These are phyloP conservation scores for Linaria vulgaris DNA, from an alignment of 257 asterid genomes.

Conservation along the genomic window DNA sequence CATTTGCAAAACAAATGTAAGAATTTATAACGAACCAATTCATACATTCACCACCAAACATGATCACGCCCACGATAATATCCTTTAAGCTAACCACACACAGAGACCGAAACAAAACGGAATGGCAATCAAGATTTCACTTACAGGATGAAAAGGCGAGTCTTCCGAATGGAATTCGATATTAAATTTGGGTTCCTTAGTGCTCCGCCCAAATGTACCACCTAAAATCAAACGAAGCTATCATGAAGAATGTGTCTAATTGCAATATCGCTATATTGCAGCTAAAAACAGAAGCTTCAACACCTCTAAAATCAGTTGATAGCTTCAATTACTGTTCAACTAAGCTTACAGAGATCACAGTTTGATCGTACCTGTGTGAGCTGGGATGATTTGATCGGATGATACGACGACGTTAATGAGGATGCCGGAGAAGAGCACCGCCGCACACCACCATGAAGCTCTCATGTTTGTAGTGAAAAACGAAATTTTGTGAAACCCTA, in stretches of 20 bases:
- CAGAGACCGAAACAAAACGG: constrained; percentile 18
- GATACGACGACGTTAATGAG: constrained; percentile 29
- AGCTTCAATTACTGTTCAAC: too few species aligned
- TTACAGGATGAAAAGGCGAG: constrained; percentile 75
- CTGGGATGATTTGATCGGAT: constrained; percentile 48
- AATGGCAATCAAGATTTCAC: constrained; percentile 28
- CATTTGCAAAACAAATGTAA: too few species aligned
- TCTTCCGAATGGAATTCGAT: constrained; percentile 85
- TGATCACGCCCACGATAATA: constrained; percentile 9
- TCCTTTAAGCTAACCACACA: constrained; percentile 6
- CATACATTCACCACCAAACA: too few species aligned
- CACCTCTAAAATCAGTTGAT: constrained; percentile 8
- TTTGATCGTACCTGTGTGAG: constrained; percentile 51
- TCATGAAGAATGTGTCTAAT: constrained; percentile 1
- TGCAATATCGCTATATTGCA: background rate
- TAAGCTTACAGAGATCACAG: too few species aligned
- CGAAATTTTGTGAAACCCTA: constrained; percentile 33
- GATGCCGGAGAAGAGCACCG: constrained; percentile 23
- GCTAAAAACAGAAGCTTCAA: background rate
- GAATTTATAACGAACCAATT: too few species aligned
- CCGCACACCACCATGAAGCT: constrained; percentile 28
- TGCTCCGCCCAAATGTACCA: constrained; percentile 66
- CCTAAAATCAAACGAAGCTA: constrained; percentile 41
- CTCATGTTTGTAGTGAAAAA: constrained; percentile 36
- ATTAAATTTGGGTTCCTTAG: constrained; percentile 85